phyloP scores from a whole-genome alignment of 495 filamentous ascomycete genomes.

The Lophiotrema nucula region DNA sequence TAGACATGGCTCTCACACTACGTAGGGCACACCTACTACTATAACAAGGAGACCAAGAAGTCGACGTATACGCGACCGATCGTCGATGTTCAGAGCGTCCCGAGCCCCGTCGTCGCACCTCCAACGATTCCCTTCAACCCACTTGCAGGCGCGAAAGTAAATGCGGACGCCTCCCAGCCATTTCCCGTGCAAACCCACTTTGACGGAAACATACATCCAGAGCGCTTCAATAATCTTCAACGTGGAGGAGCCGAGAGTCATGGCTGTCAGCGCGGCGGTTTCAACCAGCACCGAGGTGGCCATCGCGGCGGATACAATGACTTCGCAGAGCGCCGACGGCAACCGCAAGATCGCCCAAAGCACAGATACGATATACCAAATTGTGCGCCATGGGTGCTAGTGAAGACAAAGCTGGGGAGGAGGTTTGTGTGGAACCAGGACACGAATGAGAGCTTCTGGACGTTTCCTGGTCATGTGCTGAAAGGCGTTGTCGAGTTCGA shows the following conservation, averaged over 20 bases:
- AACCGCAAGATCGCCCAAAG: constrained; percentile 76
- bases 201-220: not conserved
- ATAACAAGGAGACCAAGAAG: constrained; percentile 78
- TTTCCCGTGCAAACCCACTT: not conserved
- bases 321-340: constrained; percentile 54
- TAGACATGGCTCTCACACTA: too few relatives aligned
- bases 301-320: constrained; percentile 20
- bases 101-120: not conserved
- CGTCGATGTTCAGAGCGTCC: constrained; percentile 40
- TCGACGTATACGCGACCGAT: constrained; percentile 80
- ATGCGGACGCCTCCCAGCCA: constrained; percentile 20
- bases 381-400: constrained; percentile 85
- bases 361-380: constrained; percentile 75
- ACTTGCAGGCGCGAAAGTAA: not conserved
- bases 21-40: constrained; percentile 80
- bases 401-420: constrained; percentile 83
- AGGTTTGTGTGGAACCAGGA: constrained; percentile 83
- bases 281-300: constrained; percentile 20
- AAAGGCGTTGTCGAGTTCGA: constrained; percentile 75
- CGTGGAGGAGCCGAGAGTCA: not conserved
- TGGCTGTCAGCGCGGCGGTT: not conserved
- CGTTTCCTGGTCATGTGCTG: constrained; percentile 79
- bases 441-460: constrained; percentile 89
- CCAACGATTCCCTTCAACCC: not conserved
- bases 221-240: not conserved